Evolutionary conservation across 2,329 filamentous ascomycete species (phyloP).

Genomic region (Phaeosphaeria sp.): DNA sequence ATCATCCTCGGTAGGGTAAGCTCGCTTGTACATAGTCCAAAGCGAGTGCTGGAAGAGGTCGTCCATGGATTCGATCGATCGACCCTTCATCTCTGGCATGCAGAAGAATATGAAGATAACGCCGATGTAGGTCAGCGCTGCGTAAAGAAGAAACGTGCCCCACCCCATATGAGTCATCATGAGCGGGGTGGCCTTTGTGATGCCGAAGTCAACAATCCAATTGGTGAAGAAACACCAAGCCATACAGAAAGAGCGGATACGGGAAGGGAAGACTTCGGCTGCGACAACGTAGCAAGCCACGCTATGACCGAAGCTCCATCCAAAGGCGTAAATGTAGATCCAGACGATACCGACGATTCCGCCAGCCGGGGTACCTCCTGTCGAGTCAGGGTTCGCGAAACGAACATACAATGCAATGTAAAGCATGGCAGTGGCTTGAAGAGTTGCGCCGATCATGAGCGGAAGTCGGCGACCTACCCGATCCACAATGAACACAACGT

Average conservation of each 20-base stretch:
- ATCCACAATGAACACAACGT: constrained; percentile 44
- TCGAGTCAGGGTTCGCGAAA: constrained; percentile 40
- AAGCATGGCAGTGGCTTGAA: constrained; percentile 42
- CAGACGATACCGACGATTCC: constrained; percentile 52
- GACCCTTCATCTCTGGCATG: constrained; percentile 40
- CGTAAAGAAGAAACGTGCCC: constrained; percentile 48
- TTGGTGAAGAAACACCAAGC: constrained; percentile 37
- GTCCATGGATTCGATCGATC: constrained; percentile 45
- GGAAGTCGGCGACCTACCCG: constrained; percentile 41
- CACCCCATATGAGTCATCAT: constrained; percentile 49
- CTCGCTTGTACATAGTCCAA: constrained; percentile 53
- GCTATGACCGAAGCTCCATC: constrained; percentile 39
- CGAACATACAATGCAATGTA: constrained; percentile 47
- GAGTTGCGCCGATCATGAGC: constrained; percentile 37
- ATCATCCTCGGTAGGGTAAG: constrained; percentile 49
- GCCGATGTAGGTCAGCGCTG: constrained; percentile 46
- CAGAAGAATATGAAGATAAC: constrained; percentile 45
- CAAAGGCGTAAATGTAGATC: constrained; percentile 43
- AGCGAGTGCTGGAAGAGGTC: constrained; percentile 44
- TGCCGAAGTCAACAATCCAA: constrained; percentile 42
- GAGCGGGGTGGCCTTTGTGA: constrained; percentile 37
- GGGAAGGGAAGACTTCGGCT: constrained; percentile 38
- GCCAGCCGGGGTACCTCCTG: constrained; percentile 46
- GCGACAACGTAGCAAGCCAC: constrained; percentile 38
- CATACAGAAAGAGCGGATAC: constrained; percentile 42